Base-by-base conservation (phyloP, 805 yeast genomes). In the Candida hispaniensis region DNA sequence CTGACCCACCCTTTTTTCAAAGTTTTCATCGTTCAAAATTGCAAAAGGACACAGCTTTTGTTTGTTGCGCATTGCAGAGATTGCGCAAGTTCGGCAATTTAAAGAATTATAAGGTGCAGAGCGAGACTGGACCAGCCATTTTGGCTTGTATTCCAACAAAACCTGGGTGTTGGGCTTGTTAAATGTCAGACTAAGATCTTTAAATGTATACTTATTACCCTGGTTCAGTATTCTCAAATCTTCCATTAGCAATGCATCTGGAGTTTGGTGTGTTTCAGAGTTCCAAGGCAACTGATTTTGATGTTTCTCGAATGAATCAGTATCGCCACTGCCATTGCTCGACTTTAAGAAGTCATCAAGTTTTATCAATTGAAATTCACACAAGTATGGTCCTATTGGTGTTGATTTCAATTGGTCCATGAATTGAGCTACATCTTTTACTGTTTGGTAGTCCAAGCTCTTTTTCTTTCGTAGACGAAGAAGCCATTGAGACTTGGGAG, bases 81-180 rank as follows among this genome's bases (percentile, higher is more conserved):
- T 54, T 39, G 75, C 75, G 46, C 80, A 73, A 3, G 76, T 73
- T 5, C 80, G 54, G 45, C 80, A 73, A 15, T 63, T 59, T 29
- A 51, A 16, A 14, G 63, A 49, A 17, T 39, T 39, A 2, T 2
- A 42, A 3, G 70, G 62, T 2, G 64, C 62, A 21, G 48, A 48
- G 10, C 56, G 59, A 22, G 70, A 64, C 43, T 61, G 68, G 18
- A 57, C 48, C 9, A 74, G 56, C 79, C 79, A 73, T 50, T 73
- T 73, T 1, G 80, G 80, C 47, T 73, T 73, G 44, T 73, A 58
- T 43, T 73, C 76, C 9, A 69, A 47, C 2, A 61, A 55, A 1
- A 52, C 22, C 22, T n/a, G n/a, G n/a, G n/a, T n/a, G n/a, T n/a
- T n/a, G n/a, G n/a, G n/a, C n/a, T n/a, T n/a, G n/a, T n/a, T n/a